A percentile compares a stretch with the other conserved stretches of the same genome.
phyloP scores from a whole-genome alignment of 108 stramenopile species.

The Skeletonema grethae region DNA sequence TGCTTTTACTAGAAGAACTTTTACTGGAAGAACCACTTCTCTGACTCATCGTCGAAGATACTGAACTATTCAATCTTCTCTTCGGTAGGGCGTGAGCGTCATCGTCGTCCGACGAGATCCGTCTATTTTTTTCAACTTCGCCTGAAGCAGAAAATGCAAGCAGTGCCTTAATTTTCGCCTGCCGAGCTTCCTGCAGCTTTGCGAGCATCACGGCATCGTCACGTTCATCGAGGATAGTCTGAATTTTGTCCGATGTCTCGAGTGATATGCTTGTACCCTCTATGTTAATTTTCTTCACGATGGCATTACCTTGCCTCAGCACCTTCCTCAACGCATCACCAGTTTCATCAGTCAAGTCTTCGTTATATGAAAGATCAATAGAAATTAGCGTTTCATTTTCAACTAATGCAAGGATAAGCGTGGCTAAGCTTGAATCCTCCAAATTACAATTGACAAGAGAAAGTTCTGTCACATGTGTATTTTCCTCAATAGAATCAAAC shows the following conservation, averaged over 20 bases:
- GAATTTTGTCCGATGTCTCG: slow-evolving; percentile 6
- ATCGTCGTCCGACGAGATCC: not conserved
- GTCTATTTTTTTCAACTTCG: not conserved
- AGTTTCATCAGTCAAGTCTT: slow-evolving; percentile 6
- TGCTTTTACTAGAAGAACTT: not conserved
- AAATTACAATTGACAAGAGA: slow-evolving; percentile 15
- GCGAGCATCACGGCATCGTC: slow-evolving; percentile 3
- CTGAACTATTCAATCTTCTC: not conserved
- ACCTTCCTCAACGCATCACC: slow-evolving; percentile 1
- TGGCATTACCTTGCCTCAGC: slow-evolving; percentile 10
- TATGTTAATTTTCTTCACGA: slow-evolving; percentile 11
- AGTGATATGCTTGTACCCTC: slow-evolving; percentile 11
- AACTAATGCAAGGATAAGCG: slow-evolving; percentile 15
- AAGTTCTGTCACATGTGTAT: slow-evolving; percentile 5
- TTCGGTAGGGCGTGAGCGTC: not conserved
- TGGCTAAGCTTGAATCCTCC: not conserved
- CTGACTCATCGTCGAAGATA: not conserved
- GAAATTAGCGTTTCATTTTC: slow-evolving; percentile 20
- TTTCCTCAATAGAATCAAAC: slow-evolving; percentile 22
- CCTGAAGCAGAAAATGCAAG: slow-evolving; percentile 16
- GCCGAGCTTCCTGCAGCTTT: slow-evolving; percentile 1
- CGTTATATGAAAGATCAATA: slow-evolving; percentile 16
- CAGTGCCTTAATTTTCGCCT: slow-evolving; percentile 15
- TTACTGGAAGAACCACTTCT: not conserved
- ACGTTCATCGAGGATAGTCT: slow-evolving; percentile 13